Conservation (phyloP, 2,329 filamentous ascomycete genomes). For the Xylaria digitata region DNA sequence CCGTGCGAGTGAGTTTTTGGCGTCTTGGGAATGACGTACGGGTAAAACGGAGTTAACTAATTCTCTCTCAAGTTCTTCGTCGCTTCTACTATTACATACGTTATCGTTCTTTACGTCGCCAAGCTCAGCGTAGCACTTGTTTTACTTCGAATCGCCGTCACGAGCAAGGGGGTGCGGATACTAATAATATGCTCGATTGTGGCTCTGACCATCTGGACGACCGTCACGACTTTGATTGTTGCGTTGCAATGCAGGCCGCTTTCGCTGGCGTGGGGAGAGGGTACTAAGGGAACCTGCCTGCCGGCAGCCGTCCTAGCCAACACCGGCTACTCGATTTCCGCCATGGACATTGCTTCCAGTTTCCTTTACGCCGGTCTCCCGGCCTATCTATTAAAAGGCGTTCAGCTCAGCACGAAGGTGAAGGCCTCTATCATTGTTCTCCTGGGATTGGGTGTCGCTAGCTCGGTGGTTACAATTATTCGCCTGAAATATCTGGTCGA, state of each 20-base stretch:
- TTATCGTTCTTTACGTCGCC: slow-evolving; percentile 38
- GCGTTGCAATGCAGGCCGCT: slow-evolving; percentile 38
- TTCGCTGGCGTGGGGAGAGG: slow-evolving; percentile 37
- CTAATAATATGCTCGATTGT: slow-evolving; percentile 34
- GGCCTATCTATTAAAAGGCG: slow-evolving; percentile 33
- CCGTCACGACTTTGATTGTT: slow-evolving; percentile 37
- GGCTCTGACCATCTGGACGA: slow-evolving; percentile 36
- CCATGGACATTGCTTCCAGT: slow-evolving; percentile 40
- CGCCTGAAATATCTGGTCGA: slow-evolving; percentile 40
- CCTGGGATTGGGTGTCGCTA: slow-evolving; percentile 39
- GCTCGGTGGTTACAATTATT: slow-evolving; percentile 40
- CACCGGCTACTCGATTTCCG: slow-evolving; percentile 40
- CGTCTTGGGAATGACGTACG: neutral
- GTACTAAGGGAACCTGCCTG: slow-evolving; percentile 33
- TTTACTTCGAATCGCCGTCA: slow-evolving; percentile 38
- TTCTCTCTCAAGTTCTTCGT: slow-evolving; percentile 35
- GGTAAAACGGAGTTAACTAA: slow-evolving; percentile 11
- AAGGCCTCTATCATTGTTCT: slow-evolving; percentile 39
- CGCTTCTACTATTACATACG: slow-evolving; percentile 37
- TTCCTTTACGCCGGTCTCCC: slow-evolving; percentile 38
- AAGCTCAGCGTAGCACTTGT: slow-evolving; percentile 41
- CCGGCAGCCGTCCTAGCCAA: slow-evolving; percentile 37
- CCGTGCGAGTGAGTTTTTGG: slow-evolving; percentile 29
- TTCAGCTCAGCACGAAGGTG: slow-evolving; percentile 36
- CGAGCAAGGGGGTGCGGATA: slow-evolving; percentile 35